These are phyloP conservation scores for Geoglossum cookeanum DNA, from an alignment of 2,329 filamentous ascomycete species.

Conservation along the genomic window DNA sequence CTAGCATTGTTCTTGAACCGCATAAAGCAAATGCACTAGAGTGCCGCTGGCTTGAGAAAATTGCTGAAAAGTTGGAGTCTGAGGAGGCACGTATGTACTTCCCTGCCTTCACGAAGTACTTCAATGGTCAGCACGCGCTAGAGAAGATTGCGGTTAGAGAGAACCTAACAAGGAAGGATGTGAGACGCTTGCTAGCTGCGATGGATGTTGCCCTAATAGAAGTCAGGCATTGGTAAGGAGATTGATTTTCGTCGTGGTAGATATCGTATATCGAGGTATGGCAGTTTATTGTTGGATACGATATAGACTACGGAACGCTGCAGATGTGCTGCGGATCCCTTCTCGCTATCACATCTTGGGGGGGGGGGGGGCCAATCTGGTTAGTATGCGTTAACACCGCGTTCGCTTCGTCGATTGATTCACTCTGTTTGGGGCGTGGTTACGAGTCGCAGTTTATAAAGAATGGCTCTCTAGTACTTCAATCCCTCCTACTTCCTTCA, in stretches of 20 bases:
- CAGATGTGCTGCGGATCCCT: neutral
- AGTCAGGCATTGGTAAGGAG: slow-evolving; percentile 46
- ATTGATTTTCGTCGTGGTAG: too few relatives aligned
- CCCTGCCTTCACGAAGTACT: slow-evolving; percentile 61
- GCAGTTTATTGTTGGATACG: neutral
- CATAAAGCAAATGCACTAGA: slow-evolving; percentile 63
- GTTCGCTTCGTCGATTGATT: too few relatives aligned
- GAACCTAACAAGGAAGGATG: slow-evolving; percentile 60
- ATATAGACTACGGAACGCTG: neutral
- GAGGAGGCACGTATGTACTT: slow-evolving; percentile 26
- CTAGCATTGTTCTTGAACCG: slow-evolving; percentile 57
- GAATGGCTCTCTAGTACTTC: too few relatives aligned
- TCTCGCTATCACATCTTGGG: neutral
- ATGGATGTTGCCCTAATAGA: slow-evolving; percentile 49
- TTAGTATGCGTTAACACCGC: too few relatives aligned
- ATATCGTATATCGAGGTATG: too few relatives aligned
- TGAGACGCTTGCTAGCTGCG: slow-evolving; percentile 35
- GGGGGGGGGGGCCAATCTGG: neutral
- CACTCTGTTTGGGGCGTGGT: too few relatives aligned
- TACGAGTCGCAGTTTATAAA: too few relatives aligned
- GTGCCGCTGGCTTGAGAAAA: slow-evolving; percentile 43
- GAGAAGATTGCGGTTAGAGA: slow-evolving; percentile 77
- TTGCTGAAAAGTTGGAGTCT: slow-evolving; percentile 15
- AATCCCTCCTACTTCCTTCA: too few relatives aligned
- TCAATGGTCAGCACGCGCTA: slow-evolving; percentile 68